phyloP scores from a whole-genome alignment of 192 early-diverging fungal species.

The Coemansia sp. region DNA sequence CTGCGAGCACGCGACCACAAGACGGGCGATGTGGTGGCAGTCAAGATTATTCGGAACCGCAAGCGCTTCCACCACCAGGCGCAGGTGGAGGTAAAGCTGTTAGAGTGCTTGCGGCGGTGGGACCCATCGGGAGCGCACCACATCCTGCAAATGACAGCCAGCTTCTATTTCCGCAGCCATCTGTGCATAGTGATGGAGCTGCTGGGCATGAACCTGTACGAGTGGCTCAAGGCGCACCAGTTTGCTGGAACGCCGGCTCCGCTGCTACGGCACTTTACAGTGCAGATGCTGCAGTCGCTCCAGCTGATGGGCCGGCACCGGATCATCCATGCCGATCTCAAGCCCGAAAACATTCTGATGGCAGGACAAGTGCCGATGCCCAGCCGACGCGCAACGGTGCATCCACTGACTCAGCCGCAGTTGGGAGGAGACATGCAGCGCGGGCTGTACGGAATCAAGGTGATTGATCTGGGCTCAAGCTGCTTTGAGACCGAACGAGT shows the following conservation, averaged over 20 bases:
- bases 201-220: conserved; percentile 93
- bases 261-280: conserved; percentile 58
- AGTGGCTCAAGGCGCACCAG: conserved; percentile 90
- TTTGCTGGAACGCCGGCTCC: conserved; percentile 71
- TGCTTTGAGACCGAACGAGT: conserved; percentile 91
- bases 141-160: conserved; percentile 83
- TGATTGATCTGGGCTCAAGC: conserved; percentile 97
- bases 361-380: conserved; percentile 60
- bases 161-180: conserved; percentile 94
- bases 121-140: conserved; percentile 78
- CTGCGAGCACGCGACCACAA: conserved; percentile 94
- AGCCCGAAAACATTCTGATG: conserved; percentile 92
- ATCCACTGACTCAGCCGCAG: conserved; percentile 45
- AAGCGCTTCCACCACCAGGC: conserved; percentile 95
- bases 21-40: conserved; percentile 76
- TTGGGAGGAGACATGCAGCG: conserved; percentile 36
- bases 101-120: conserved; percentile 81
- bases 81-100: conserved; percentile 88
- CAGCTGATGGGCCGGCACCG: conserved; percentile 65
- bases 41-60: conserved; percentile 96
- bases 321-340: conserved; percentile 96
- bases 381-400: conserved; percentile 32
- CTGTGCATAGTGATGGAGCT: conserved; percentile 94
- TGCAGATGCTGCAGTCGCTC: conserved; percentile 83
- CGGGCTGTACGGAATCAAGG: conserved; percentile 75